Base-by-base conservation (phyloP, 1,284 basidiomycete genomes). In the Albatrellus sp. region DNA sequence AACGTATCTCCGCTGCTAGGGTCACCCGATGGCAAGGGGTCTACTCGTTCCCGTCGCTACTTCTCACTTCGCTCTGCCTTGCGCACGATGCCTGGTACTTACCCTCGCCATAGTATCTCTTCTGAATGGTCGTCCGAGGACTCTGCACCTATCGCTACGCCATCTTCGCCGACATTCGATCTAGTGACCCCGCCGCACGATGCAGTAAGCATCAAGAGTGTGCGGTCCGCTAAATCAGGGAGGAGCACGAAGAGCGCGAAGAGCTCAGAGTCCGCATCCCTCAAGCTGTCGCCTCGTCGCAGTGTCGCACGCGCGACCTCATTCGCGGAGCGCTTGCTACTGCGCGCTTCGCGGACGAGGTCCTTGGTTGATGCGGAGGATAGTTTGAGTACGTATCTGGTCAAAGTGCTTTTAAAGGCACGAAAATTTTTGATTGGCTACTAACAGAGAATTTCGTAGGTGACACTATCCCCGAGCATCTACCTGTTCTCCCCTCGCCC, bases 41-140 rank as follows among this genome's bases (percentile, higher is more conserved):
- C 52, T 19, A 46, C 55, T 14, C 56, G 54, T 8, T 47, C 51
- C 37, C 55, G 56, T 9, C 54, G 57, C 16, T 58, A 57, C 46
- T 54, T 57, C 44, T 55, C 55, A 35, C 56, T 54, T 35, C 52
- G 48, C 43, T 55, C n/a, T 48, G 57, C 32, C 19, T 55, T 58
- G 40, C 60, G 55, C 17, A 51, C 54, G 46, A 36, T 43, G 33
- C 52, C 55, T 0, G 57, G 57, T 13, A 40, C 53, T 10, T 54
- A 52, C 33, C 54, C 59, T 10, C 56, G 61, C 17, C 49, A 56
- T 16, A 64, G 62, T 48, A 45, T 59, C 35, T 59, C 57, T 24
- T 63, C 62, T 8, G 55, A 58, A 40, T 49, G 56, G 50, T 61
- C 61, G 1, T 59, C 57, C 9, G 61, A 63, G 36, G 60, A 61